phyloP scores from a whole-genome alignment of 306 rosid genomes.

The Quercus agrifolia region DNA sequence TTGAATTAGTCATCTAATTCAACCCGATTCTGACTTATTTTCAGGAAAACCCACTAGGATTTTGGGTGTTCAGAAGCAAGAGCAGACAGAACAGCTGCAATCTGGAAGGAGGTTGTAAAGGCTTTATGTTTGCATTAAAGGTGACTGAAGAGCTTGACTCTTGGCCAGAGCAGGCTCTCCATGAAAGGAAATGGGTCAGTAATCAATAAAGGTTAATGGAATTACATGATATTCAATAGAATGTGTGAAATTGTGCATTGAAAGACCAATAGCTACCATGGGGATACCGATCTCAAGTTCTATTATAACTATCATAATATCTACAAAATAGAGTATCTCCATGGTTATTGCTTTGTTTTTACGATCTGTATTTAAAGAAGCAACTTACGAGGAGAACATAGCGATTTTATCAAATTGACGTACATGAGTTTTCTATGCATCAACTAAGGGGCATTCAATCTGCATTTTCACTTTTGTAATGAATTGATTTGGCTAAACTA shows the following conservation, averaged over 20 bases:
- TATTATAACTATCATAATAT: too few species aligned
- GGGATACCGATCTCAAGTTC: too few species aligned
- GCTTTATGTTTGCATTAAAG: slow-evolving; percentile 30
- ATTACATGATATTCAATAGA: neutral
- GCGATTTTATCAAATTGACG: too few species aligned
- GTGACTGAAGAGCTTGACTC: slow-evolving; percentile 37
- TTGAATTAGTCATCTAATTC: neutral
- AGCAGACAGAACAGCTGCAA: slow-evolving; percentile 21
- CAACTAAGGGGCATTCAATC: too few species aligned
- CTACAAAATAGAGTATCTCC: too few species aligned
- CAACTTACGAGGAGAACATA: too few species aligned
- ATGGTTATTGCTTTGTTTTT: too few species aligned
- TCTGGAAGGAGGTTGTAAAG: slow-evolving; percentile 32
- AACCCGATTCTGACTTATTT: neutral
- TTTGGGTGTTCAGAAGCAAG: slow-evolving; percentile 38
- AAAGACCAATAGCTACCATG: neutral
- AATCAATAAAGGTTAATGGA: neutral
- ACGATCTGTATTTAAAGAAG: too few species aligned
- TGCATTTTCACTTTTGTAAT: neutral
- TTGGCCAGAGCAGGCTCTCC: slow-evolving; percentile 32
- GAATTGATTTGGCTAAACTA: neutral
- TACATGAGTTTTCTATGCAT: too few species aligned
- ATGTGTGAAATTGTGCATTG: neutral
- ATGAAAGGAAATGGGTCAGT: slow-evolving; percentile 38
- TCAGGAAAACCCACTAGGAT: slow-evolving; percentile 36